phyloP scores from a whole-genome alignment of 495 filamentous ascomycete genomes.

The Aspergillus sparsus region DNA sequence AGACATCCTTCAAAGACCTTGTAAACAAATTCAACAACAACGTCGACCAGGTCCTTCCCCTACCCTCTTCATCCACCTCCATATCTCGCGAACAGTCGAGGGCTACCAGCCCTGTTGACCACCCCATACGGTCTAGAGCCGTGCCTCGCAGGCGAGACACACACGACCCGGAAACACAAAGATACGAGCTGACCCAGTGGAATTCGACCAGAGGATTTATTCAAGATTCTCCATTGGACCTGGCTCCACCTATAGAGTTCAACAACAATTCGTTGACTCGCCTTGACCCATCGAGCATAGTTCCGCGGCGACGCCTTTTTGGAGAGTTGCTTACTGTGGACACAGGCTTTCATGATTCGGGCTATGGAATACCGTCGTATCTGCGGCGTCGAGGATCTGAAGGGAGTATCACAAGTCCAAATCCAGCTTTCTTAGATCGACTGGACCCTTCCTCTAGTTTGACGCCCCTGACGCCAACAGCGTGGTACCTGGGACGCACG shows the following conservation, averaged over 20 bases:
- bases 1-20: slow-evolving; percentile 61
- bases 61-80: slow-evolving; percentile 39
- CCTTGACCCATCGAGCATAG: slow-evolving; percentile 17
- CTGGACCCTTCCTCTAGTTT: slow-evolving; percentile 37
- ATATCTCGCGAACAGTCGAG: slow-evolving; percentile 34
- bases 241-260: slow-evolving; percentile 8
- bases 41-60: slow-evolving; percentile 53
- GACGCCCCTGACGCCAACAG: slow-evolving; percentile 56
- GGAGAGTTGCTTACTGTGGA: slow-evolving; percentile 50
- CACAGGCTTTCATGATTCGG: slow-evolving; percentile 37
- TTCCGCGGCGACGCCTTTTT: slow-evolving; percentile 48
- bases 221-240: slow-evolving; percentile 13
- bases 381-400: slow-evolving; percentile 54
- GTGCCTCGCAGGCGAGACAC: slow-evolving; percentile 33
- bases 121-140: slow-evolving; percentile 27
- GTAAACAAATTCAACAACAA: slow-evolving; percentile 63
- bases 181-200: slow-evolving; percentile 16
- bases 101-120: slow-evolving; percentile 33
- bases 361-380: slow-evolving; percentile 43
- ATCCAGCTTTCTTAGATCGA: slow-evolving; percentile 50
- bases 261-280: slow-evolving; percentile 8
- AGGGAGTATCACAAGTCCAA: slow-evolving; percentile 54
- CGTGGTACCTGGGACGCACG: slow-evolving; percentile 55
- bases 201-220: slow-evolving; percentile 14
- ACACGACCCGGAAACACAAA: slow-evolving; percentile 23